Evolutionary conservation across 208 protist species (phyloP), one percentile per base, ranked within the genome.

Genomic region (Wallacemonas sp.): DNA sequence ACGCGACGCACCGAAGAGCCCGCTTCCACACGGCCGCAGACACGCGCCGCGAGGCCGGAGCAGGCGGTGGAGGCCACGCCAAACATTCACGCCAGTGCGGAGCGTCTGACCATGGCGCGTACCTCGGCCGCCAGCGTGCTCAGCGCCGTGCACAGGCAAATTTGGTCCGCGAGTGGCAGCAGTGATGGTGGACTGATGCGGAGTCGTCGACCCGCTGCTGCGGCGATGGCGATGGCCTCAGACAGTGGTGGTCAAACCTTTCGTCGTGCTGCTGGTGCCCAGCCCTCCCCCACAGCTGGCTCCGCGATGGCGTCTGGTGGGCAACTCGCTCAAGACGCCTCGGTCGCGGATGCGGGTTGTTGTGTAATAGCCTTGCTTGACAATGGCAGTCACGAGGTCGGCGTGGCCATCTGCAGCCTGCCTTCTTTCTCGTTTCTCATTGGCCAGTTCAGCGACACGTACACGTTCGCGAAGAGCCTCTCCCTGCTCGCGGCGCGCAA

Each of bases 381-480:
- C 71, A 95, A 92, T 67, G 75, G 69, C 24, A 71, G 72, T 1
- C 75, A 68, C 45, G 89, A 95, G 53, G 80, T 95, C 15, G 89
- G 89, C 14, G 76, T 90, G 8, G 89, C 89, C 1, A 54, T 95
- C 15, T 87, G 80, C 67, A 59, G 70, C 41, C 46, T 92, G 51
- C 75, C 85, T 2, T 84, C 86, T 1, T 66, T 93, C 46, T 61
- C 77, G 8, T 77, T 95, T 9, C 70, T 78, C 2, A 75, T 95
- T 17, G 69, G 78, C 45, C 89, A 95, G 64, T 95, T 79, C 69
- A 80, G 80, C 17, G 89, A 95, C 70, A 89, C 78, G 27, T 75
- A 74, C 55, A 75, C 74, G 41, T 93, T 80, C 65, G 75, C 78
- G 68, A 95, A 91, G 67, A 84, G 75, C 1, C 38, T 88, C 1